Evolutionary conservation across 805 yeast genomes (phyloP), one percentile per base, ranked within the genome.

Genomic region (Metschnikowia matae): DNA sequence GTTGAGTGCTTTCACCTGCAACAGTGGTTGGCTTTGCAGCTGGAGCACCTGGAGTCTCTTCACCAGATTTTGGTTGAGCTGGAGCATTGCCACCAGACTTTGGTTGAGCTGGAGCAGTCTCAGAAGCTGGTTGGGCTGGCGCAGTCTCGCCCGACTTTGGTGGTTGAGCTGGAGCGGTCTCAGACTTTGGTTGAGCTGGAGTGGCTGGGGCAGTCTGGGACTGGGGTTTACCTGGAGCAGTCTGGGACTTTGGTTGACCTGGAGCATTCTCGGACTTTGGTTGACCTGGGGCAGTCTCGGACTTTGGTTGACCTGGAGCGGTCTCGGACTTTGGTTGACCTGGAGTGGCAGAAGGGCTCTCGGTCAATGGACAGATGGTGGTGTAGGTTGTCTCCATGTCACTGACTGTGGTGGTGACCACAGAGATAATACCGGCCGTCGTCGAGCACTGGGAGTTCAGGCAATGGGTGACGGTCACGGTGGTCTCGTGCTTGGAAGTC

Each of bases 311-410:
- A 34, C 13, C 37, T 34, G 37, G 37, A 6, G 18, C 8, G 17
- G n/a, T 15, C n/a, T 15, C 36, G 15, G 36, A 14, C 15, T 35
- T 15, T 35, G 38, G 38, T 13, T 15, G 38, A 35, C 14, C 18
- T 35, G 18, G 40, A 7, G 15, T 37, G 3, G 4, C 23, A 7
- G 18, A 13, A 4, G 40, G 29, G 35, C 35, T 38, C 35, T 41
- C 36, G 7, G 45, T 32, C 38, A 42, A 42, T 13, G 45, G 45
- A 10, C 45, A 42, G 37, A 42, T 32, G 15, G 45, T 42, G 29
- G 45, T 42, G 38, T 42, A 42, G 13, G 18, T 32, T 6, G 45
- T 42, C 14, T 32, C 29, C 31, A 14, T 4, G n/a, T 33, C 31
- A 26, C 33, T 18, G 20, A 42, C 13, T 14, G 45, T 42, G 18